Base-by-base conservation (phyloP, 352 stramenopile genomes). In the Phytophthora cactorum region DNA sequence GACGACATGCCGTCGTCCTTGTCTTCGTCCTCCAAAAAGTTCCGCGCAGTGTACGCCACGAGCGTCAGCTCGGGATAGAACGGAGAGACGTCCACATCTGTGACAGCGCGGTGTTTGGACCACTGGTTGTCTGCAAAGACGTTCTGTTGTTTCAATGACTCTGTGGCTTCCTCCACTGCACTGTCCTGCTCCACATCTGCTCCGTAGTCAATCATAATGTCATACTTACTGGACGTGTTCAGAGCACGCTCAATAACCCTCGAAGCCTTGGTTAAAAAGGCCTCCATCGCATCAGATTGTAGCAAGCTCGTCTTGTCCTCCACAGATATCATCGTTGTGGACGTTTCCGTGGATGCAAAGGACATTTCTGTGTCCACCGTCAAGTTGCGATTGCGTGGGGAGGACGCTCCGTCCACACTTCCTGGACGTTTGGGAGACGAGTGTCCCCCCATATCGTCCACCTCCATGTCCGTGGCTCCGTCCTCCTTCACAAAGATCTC, bases 161-260 rank as follows among this genome's bases (percentile, higher is more conserved):
- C 82, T 4, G 70, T 77, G n/a, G 77, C 56, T 32, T 92, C 83
- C 32, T 91, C 86, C 8, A 74, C 55, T 3, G 75, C 55, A 43
- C 72, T 69, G 46, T 93, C 86, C 27, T 81, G 70, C 63, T 93
- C 86, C 31, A 92, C 81, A 5, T 84, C 82, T 28, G 86, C 86
- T 3, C 81, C 81, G 47, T 96, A 96, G 63, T 96, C 88, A 39
- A 93, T 69, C 86, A 93, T 95, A 44, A 95, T 88, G 55, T 96
- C 88, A 60, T 78, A 95, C 65, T 91, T 90, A 64, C 72, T 85
- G 0, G 85, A 79, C 49, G 82, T 90, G 52, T 79, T 88, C n/a
- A 96, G 58, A 14, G 85, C 88, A 4, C 88, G 84, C 47, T 96
- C 88, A 68, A 96, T 91, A 12, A 95, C 77, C 5, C 82, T 80